Percentiles rank a stretch among this genome's conserved stretches.
phyloP scores from a whole-genome alignment of 805 yeast species.

The Candida ovalis region DNA sequence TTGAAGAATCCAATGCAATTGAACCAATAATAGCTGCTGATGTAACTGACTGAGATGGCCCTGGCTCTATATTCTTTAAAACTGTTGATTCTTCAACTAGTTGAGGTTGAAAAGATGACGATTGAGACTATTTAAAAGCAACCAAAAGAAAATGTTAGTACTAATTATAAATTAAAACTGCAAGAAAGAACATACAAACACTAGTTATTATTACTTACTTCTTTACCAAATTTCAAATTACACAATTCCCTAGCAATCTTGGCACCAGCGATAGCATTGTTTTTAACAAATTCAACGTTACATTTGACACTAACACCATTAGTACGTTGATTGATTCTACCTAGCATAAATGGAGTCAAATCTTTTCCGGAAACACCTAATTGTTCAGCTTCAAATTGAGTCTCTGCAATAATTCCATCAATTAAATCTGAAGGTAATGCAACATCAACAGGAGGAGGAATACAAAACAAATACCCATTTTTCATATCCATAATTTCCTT shows the following conservation, averaged over 20 bases:
- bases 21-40: conserved; percentile 65
- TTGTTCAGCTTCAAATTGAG: conserved; percentile 51
- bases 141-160: not conserved
- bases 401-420: conserved; percentile 50
- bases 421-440: conserved; percentile 58
- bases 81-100: not conserved
- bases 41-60: conserved; percentile 7
- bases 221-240: conserved; percentile 27
- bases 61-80: not conserved
- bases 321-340: conserved; percentile 62
- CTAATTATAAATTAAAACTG: not conserved
- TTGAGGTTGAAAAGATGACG: not conserved
- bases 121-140: too few relatives aligned
- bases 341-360: conserved; percentile 73
- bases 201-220: not conserved
- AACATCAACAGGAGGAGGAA: conserved; percentile 69
- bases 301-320: conserved; percentile 66
- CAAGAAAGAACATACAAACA: not conserved
- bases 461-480: conserved; percentile 75
- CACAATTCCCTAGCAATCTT: conserved; percentile 57
- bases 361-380: conserved; percentile 64
- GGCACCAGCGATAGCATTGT: conserved; percentile 70
- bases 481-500: conserved; percentile 43
- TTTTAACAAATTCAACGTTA: conserved; percentile 70
- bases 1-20: conserved; percentile 69